Evolutionary conservation across 805 yeast species (phyloP).

Genomic region (Trichomonascus vanleenenianus): DNA sequence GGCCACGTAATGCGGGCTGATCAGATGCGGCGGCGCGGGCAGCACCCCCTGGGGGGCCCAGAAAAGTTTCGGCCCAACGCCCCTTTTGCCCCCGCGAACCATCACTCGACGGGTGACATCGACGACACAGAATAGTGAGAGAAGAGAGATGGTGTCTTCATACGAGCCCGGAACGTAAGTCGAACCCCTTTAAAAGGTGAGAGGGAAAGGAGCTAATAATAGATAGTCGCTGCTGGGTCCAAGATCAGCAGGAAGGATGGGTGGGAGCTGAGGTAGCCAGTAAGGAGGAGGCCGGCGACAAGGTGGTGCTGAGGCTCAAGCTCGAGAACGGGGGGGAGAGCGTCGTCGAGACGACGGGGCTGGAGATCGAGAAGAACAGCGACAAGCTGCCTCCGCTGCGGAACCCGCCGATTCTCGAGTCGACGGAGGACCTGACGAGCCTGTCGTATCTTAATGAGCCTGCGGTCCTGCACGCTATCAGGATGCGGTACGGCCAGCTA

Average conservation of each 20-base stretch:
- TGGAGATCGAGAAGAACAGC: conserved; percentile 34
- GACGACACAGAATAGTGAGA: not conserved
- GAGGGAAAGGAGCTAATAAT: not conserved
- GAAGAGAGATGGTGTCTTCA: conserved; percentile 31
- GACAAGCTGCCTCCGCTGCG: conserved; percentile 71
- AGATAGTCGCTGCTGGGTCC: conserved; percentile 62
- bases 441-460: conserved; percentile 93
- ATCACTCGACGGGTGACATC: not conserved
- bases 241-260: conserved; percentile 69
- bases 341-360: conserved; percentile 19
- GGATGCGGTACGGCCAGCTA: conserved; percentile 78
- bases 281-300: conserved; percentile 30
- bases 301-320: conserved; percentile 42
- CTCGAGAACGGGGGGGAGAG: conserved; percentile 40
- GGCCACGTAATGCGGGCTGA: too few species aligned
- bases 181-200: not conserved
- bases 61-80: too few species aligned
- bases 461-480: conserved; percentile 90
- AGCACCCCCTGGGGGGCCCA: too few species aligned
- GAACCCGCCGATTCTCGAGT: conserved; percentile 86
- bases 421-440: conserved; percentile 90
- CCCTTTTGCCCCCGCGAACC: not conserved
- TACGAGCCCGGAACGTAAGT: conserved; percentile 51
- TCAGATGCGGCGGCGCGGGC: too few species aligned
- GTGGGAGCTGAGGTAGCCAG: conserved; percentile 54